phyloP scores from a whole-genome alignment of 352 stramenopile species.

The Phytopythium boreale region DNA sequence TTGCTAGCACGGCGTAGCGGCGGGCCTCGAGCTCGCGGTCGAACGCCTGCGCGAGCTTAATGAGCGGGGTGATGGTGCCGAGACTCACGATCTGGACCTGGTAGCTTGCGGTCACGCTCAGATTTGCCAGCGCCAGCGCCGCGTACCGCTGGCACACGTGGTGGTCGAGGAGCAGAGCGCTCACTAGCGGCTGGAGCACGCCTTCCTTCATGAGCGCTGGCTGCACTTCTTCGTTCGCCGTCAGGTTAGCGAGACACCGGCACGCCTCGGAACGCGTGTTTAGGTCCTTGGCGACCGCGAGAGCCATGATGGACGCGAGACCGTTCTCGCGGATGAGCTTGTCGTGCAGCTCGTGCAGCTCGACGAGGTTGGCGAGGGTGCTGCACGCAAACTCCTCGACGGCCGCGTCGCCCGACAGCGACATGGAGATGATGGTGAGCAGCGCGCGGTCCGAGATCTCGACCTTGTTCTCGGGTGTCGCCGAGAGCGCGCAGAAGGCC shows the following conservation, averaged over 20 bases:
- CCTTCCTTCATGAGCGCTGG: constrained; percentile 90
- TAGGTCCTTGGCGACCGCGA: constrained; percentile 87
- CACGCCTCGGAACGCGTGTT: constrained; percentile 92
- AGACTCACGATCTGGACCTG: constrained; percentile 95
- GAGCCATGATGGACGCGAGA: constrained; percentile 89
- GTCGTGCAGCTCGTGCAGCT: constrained; percentile 93
- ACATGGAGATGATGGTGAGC: constrained; percentile 94
- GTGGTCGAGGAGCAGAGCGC: constrained; percentile 84
- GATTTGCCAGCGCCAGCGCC: constrained; percentile 91
- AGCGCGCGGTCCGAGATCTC: constrained; percentile 93
- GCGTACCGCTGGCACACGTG: constrained; percentile 94
- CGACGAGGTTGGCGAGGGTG: constrained; percentile 94
- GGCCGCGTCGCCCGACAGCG: constrained; percentile 86
- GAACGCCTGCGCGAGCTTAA: constrained; percentile 80
- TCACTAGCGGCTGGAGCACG: constrained; percentile 88
- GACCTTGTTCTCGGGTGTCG: constrained; percentile 95
- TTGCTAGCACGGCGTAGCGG: constrained; percentile 91
- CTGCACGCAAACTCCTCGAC: constrained; percentile 94
- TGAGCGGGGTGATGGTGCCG: constrained; percentile 91
- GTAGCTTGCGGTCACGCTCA: constrained; percentile 91
- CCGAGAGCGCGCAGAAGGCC: constrained; percentile 93
- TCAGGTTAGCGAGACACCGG: constrained; percentile 93
- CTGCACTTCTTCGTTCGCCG: constrained; percentile 93
- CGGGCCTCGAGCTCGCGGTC: constrained; percentile 92
- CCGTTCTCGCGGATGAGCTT: constrained; percentile 94